These are phyloP conservation scores for Trichosporon sp. DNA, from an alignment of 1,284 basidiomycete genomes.

Conservation along the genomic window DNA sequence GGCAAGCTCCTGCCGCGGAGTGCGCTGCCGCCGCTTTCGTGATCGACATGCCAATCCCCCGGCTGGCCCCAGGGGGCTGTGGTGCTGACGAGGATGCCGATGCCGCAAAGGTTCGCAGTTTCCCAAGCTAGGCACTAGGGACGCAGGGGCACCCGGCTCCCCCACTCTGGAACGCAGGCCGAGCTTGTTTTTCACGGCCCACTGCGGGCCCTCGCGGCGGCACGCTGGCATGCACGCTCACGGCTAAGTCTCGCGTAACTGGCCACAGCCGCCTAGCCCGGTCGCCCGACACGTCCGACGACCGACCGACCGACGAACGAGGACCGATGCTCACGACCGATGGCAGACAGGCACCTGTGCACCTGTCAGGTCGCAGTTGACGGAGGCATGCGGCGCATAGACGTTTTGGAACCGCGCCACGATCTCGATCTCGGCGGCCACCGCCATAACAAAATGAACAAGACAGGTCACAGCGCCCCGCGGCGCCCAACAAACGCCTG, in stretches of 20 bases:
- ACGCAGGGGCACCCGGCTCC: constrained; percentile 6
- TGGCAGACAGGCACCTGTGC: background rate
- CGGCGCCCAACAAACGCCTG: background rate
- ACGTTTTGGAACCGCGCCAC: background rate
- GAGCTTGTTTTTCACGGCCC: background rate
- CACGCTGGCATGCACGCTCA: constrained; percentile 12
- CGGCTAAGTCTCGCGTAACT: constrained; percentile 19
- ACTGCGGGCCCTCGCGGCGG: background rate
- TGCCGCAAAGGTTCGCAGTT: constrained; percentile 3
- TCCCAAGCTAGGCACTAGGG: background rate
- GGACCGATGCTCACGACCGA: background rate
- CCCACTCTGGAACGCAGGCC: constrained; percentile 7
- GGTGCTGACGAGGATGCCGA: background rate
- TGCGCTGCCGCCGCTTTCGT: background rate
- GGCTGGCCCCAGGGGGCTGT: background rate
- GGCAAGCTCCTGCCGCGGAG: background rate
- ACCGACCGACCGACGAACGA: background rate
- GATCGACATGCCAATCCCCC: constrained; percentile 1
- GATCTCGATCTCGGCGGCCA: background rate
- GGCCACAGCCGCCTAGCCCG: background rate
- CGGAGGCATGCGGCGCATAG: background rate
- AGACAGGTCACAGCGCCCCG: background rate
- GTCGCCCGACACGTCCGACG: background rate
- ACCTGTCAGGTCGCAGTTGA: background rate
- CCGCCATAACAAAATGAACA: background rate